These are phyloP conservation scores for Trichosanthes truncata DNA, from an alignment of 306 rosid species.

Conservation along the genomic window DNA sequence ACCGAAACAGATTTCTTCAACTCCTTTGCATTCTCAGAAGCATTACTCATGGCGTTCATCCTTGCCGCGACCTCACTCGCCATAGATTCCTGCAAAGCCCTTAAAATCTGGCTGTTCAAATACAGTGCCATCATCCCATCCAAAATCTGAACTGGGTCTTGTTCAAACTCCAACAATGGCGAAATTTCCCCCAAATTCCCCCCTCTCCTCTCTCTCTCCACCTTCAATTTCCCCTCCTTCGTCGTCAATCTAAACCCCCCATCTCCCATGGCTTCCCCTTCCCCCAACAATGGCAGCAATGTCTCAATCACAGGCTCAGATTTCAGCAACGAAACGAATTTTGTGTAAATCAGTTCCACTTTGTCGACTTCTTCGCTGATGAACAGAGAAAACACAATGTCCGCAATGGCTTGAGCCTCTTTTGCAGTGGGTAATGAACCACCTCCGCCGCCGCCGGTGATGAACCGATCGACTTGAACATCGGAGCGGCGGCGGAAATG, in stretches of 20 bases:
- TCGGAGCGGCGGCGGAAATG: conserved; percentile 27
- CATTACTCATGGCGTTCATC: conserved; percentile 72
- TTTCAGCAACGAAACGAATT: conserved; percentile 47
- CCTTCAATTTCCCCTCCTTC: conserved; percentile 47
- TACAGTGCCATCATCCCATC: conserved; percentile 88
- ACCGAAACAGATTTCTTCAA: conserved; percentile 44
- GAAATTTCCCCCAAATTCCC: conserved; percentile 14
- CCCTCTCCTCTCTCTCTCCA: conserved; percentile 34
- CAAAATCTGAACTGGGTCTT: conserved; percentile 75
- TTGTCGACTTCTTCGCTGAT: conserved; percentile 70
- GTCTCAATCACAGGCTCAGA: conserved; percentile 58
- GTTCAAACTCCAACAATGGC: conserved; percentile 60
- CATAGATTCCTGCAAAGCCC: conserved; percentile 64
- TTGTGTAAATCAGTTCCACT: conserved; percentile 65
- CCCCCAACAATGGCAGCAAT: conserved; percentile 49
- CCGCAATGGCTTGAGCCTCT: conserved; percentile 70
- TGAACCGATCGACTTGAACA: conserved; percentile 32
- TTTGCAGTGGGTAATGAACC: conserved; percentile 41
- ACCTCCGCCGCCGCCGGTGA: conserved; percentile 16
- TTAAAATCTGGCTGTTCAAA: conserved; percentile 61
- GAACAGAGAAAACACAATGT: conserved; percentile 55
- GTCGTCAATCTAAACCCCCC: conserved; percentile 63
- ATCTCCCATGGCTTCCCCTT: conserved; percentile 41
- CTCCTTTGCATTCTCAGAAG: conserved; percentile 66
- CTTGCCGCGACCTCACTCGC: conserved; percentile 87